Conservation (phyloP, 148 eudicot species). For the Pouteria glomerata region DNA sequence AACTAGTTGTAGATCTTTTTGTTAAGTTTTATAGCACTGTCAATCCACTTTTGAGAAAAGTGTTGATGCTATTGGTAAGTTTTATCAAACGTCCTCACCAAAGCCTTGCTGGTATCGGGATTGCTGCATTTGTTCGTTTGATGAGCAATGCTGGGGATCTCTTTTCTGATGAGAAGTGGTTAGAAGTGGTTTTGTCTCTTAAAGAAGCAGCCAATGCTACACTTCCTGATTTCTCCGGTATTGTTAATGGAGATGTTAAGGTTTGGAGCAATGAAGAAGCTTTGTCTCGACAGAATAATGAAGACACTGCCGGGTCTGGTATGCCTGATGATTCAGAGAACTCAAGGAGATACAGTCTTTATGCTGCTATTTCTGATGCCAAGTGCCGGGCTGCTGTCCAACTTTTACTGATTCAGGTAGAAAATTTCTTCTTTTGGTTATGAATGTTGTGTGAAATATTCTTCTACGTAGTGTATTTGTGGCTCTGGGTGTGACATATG, state of each 20-base stretch:
- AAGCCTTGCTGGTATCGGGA: slow-evolving; percentile 97
- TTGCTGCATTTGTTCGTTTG: slow-evolving; percentile 94
- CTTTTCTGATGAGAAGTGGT: slow-evolving; percentile 91
- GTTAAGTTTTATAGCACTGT: slow-evolving; percentile 85
- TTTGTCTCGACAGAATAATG: slow-evolving; percentile 29
- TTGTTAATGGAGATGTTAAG: slow-evolving; percentile 35
- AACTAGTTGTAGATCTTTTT: slow-evolving; percentile 91
- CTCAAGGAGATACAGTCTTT: slow-evolving; percentile 41
- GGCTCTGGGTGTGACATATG: neutral
- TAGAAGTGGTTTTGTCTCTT: slow-evolving; percentile 74
- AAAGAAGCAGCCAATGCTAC: slow-evolving; percentile 82
- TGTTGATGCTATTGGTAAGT: slow-evolving; percentile 74
- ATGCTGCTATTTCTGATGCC: slow-evolving; percentile 70
- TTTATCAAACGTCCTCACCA: slow-evolving; percentile 95
- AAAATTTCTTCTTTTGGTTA: neutral
- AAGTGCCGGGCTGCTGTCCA: slow-evolving; percentile 89
- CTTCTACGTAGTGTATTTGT: neutral
- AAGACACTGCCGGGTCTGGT: slow-evolving; percentile 39
- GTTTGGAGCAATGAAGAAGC: slow-evolving; percentile 45
- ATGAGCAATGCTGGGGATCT: slow-evolving; percentile 93
- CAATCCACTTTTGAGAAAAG: slow-evolving; percentile 78
- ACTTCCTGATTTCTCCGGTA: slow-evolving; percentile 77
- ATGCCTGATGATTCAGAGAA: slow-evolving; percentile 39
- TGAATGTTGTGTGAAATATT: slow-evolving; percentile 11
- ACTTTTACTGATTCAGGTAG: slow-evolving; percentile 90